A percentile compares a stretch with the other conserved stretches of the same genome.
Evolutionary conservation across 2,329 filamentous ascomycete genomes (phyloP).

Genomic region (Polytolypa hystricis): DNA sequence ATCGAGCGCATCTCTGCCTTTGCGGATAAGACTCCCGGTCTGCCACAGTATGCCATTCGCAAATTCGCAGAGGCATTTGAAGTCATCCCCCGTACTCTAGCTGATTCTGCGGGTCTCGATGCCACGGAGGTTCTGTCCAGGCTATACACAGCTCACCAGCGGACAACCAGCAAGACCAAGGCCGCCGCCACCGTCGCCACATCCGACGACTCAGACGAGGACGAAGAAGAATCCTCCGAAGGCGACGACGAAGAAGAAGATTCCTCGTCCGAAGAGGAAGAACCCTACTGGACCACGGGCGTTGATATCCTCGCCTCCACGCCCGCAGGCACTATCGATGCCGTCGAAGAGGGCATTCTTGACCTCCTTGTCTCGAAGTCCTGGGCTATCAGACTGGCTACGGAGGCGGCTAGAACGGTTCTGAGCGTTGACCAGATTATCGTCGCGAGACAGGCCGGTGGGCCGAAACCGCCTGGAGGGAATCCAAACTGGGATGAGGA

Average conservation of each 20-base stretch:
- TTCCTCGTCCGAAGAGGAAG: constrained; percentile 45
- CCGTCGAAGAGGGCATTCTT: constrained; percentile 76
- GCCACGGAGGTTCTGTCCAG: constrained; percentile 92
- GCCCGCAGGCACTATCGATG: constrained; percentile 69
- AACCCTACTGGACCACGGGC: constrained; percentile 78
- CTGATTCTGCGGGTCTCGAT: constrained; percentile 89
- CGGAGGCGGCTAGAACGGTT: constrained; percentile 85
- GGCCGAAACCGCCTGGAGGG: constrained; percentile 89
- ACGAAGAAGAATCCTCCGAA: constrained; percentile 52
- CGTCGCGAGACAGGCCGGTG: constrained; percentile 90
- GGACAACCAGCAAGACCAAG: constrained; percentile 15
- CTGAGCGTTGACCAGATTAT: constrained; percentile 98
- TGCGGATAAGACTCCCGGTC: constrained; percentile 82
- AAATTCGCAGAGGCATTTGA: constrained; percentile 98
- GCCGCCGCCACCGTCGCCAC: constrained; percentile 15
- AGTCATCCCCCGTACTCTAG: constrained; percentile 84
- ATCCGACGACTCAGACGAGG: constrained; percentile 16
- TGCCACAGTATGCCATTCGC: constrained; percentile 92
- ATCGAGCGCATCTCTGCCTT: constrained; percentile 83
- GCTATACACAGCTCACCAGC: constrained; percentile 85
- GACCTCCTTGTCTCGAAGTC: constrained; percentile 86
- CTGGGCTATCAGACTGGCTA: constrained; percentile 95
- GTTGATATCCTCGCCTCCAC: constrained; percentile 89
- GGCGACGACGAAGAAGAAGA: constrained; percentile 25
- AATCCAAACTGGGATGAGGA: constrained; percentile 72